Conservation (phyloP, 2,329 filamentous ascomycete genomes). For the Ophiocordyceps camponoti-saundersi region DNA sequence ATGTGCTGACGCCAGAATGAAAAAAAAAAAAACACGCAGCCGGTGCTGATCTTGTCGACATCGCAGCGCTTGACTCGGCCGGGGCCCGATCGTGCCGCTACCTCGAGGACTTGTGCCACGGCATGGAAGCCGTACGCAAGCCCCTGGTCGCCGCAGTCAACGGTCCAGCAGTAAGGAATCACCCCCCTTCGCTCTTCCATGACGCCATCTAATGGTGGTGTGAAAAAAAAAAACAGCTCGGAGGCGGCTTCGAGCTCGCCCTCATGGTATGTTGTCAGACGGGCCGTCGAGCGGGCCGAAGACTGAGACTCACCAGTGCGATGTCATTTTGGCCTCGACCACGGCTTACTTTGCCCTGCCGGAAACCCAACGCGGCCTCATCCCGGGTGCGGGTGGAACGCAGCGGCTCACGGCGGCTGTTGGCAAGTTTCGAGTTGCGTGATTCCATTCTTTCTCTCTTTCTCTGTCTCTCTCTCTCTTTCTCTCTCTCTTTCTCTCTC, state of each 20-base stretch:
- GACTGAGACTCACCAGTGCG: constrained; percentile 16
- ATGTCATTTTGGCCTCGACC: constrained; percentile 19
- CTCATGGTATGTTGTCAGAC: constrained; percentile 20
- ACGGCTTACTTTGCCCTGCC: constrained; percentile 20
- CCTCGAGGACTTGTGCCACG: constrained; percentile 22
- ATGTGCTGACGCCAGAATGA: too few relatives aligned
- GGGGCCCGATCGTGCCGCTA: constrained; percentile 15
- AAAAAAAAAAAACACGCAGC: constrained; percentile 7
- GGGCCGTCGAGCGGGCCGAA: too few relatives aligned
- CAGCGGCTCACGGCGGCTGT: constrained; percentile 21
- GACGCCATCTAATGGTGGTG: too few relatives aligned
- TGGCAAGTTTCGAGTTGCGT: constrained; percentile 21
- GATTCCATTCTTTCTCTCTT: not conserved
- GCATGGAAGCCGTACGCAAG: constrained; percentile 19
- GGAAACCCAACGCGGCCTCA: constrained; percentile 21
- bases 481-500: not conserved
- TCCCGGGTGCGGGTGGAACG: constrained; percentile 22
- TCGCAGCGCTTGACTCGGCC: constrained; percentile 15
- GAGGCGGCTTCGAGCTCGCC: constrained; percentile 32
- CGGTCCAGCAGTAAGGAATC: constrained; percentile 27
- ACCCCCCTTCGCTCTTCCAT: too few relatives aligned
- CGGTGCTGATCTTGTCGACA: constrained; percentile 19
- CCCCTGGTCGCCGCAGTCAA: constrained; percentile 31
- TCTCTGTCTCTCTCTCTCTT: not conserved
- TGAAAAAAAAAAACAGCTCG: constrained; percentile 22